Conservation (phyloP, 164 flowering plant genomes). For the Stephania cephalantha region DNA sequence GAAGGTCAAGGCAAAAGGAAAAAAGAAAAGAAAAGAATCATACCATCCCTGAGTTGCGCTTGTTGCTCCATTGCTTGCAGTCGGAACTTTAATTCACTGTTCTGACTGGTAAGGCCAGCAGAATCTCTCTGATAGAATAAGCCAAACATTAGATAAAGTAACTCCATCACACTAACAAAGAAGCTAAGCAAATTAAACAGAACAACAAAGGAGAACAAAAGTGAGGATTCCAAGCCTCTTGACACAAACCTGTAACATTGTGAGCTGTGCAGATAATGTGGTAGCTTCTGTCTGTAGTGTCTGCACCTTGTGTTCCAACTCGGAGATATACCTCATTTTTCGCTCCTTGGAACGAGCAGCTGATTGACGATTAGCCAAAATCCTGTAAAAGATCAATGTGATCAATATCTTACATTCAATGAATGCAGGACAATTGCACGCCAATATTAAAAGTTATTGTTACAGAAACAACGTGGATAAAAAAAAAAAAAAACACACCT, state of each 20-base stretch:
- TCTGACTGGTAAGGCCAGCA: conserved; percentile 41
- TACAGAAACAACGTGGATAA: neutral
- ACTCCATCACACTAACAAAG: conserved; percentile 2
- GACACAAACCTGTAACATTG: conserved; percentile 56
- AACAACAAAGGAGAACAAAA: conserved; percentile 18
- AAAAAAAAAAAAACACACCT: conserved; percentile 32
- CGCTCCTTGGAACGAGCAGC: conserved; percentile 92
- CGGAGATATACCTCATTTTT: conserved; percentile 76
- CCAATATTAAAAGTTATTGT: neutral
- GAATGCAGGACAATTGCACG: too few relatives aligned
- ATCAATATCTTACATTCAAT: too few relatives aligned
- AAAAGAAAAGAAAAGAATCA: neutral
- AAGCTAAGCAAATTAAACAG: neutral
- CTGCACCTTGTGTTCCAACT: conserved; percentile 83
- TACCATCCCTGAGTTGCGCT: conserved; percentile 61
- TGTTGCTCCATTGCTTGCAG: conserved; percentile 65
- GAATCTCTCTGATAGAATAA: conserved; percentile 41
- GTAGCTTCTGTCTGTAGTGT: conserved; percentile 87
- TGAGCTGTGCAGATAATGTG: conserved; percentile 78
- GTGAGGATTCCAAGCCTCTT: neutral
- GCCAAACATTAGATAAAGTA: neutral
- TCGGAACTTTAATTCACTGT: conserved; percentile 56
- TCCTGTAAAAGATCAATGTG: conserved; percentile 31
- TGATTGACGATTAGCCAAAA: conserved; percentile 84
- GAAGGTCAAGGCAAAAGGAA: neutral